Conservation (phyloP, 805 yeast genomes). For the Metschnikowia bowlesiae region DNA sequence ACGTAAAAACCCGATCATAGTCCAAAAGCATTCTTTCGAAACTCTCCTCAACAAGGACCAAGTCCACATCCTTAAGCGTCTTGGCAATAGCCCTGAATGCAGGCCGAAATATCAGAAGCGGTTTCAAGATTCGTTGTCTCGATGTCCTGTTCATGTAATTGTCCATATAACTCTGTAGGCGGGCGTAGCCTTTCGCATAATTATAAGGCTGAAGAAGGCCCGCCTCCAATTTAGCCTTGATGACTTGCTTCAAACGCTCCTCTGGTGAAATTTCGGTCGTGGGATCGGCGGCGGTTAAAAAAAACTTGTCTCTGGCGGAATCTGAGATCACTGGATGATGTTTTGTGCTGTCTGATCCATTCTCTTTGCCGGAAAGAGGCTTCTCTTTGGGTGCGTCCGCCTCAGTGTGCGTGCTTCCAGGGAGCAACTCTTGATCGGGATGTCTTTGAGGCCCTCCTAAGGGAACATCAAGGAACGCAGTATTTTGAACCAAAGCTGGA, state of each 20-base stretch:
- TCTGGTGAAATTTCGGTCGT: slow-evolving; percentile 92
- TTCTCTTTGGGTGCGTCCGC: background rate
- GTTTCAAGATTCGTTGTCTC: slow-evolving; percentile 79
- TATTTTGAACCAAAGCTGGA: slow-evolving; percentile 15
- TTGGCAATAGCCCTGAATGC: slow-evolving; percentile 91
- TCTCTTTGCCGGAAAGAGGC: background rate
- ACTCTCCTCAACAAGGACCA: slow-evolving; percentile 87
- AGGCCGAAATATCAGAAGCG: slow-evolving; percentile 80
- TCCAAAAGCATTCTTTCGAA: slow-evolving; percentile 91
- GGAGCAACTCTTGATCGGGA: slow-evolving; percentile 15
- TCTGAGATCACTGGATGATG: slow-evolving; percentile 51
- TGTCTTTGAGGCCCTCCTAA: background rate
- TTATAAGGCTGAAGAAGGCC: slow-evolving; percentile 90
- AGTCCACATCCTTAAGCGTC: slow-evolving; percentile 83
- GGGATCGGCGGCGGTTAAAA: slow-evolving; percentile 95
- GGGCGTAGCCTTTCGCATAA: slow-evolving; percentile 88
- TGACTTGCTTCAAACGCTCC: slow-evolving; percentile 87
- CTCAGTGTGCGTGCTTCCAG: background rate
- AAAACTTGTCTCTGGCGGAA: slow-evolving; percentile 87
- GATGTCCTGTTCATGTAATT: slow-evolving; percentile 82
- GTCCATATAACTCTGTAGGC: slow-evolving; percentile 88
- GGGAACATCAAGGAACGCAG: slow-evolving; percentile 5
- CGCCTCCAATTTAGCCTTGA: slow-evolving; percentile 90
- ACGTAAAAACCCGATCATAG: slow-evolving; percentile 90
- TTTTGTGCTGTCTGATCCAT: background rate